These are phyloP conservation scores for Suhomyces kunorum DNA, from an alignment of 1,139 yeast genomes.

Conservation along the genomic window DNA sequence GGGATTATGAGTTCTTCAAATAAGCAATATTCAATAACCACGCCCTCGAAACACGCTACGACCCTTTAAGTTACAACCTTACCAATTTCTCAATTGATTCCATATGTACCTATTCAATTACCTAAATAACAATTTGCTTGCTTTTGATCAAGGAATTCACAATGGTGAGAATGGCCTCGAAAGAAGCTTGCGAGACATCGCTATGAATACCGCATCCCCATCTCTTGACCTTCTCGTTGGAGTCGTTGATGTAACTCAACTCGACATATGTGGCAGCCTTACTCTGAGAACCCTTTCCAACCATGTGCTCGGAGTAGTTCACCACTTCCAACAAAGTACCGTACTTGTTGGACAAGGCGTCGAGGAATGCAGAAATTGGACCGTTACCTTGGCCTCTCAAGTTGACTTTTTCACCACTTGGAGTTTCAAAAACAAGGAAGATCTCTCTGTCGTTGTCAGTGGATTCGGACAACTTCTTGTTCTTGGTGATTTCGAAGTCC, in stretches of 20 bases:
- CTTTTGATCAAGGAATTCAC: conserved; percentile 36
- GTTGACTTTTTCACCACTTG: conserved; percentile 24
- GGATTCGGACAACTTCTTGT: conserved; percentile 18
- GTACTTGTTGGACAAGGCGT: conserved; percentile 38
- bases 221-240: conserved; percentile 29
- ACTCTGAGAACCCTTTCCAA: conserved; percentile 45
- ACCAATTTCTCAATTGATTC: neutral
- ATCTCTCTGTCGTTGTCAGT: conserved; percentile 32
- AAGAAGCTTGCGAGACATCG: conserved; percentile 50
- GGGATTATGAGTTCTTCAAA: too few relatives aligned
- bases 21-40: too few relatives aligned
- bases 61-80: neutral
- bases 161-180: conserved; percentile 47
- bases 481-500: conserved; percentile 38
- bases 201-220: conserved; percentile 53
- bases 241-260: conserved; percentile 33
- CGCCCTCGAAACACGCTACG: too few relatives aligned
- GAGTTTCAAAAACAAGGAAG: conserved; percentile 24
- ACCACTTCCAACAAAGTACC: conserved; percentile 43
- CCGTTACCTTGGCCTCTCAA: conserved; percentile 48
- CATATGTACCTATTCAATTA: neutral
- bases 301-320: conserved; percentile 46
- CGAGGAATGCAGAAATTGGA: conserved; percentile 49
- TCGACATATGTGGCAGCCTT: conserved; percentile 52
- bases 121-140: conserved; percentile 25